Evolutionary conservation across 768 basidiomycete genomes (phyloP).

Genomic region (Omphalotus guepiniiformis): DNA sequence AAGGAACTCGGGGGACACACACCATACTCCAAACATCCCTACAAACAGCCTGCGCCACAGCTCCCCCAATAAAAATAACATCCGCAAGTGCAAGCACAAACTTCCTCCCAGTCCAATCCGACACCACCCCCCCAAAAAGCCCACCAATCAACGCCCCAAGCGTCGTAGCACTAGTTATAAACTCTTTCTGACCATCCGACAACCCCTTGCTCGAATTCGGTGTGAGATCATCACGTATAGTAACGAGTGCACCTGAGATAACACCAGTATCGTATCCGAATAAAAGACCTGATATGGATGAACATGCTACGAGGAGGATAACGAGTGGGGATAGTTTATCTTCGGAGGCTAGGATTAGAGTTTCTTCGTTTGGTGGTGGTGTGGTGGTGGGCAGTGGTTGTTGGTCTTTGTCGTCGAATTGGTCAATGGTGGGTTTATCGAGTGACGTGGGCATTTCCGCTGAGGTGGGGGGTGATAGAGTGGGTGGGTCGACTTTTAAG

Average conservation of each 20-base stretch:
- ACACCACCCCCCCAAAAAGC: conserved; percentile 61
- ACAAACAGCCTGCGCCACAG: conserved; percentile 65
- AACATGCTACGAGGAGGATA: conserved; percentile 72
- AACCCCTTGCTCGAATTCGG: conserved; percentile 42
- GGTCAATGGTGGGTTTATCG: no score
- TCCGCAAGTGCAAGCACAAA: conserved; percentile 65
- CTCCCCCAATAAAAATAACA: conserved; percentile 70
- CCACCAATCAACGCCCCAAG: conserved; percentile 76
- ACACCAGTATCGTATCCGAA: conserved; percentile 84
- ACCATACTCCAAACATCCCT: conserved; percentile 72
- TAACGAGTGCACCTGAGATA: conserved; percentile 77
- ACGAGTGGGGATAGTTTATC: conserved; percentile 69
- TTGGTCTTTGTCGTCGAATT: no score
- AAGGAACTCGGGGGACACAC: conserved; percentile 11
- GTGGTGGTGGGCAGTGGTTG: no score
- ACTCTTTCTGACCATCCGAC: conserved; percentile 68
- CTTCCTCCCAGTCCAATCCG: conserved; percentile 67
- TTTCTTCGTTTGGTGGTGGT: conserved; percentile 46
- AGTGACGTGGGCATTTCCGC: no score
- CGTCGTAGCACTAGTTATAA: conserved; percentile 77
- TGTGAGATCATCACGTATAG: conserved; percentile 57
- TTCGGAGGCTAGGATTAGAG: conserved; percentile 60
- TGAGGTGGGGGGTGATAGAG: no score
- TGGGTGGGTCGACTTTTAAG: no score
- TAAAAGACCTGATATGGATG: conserved; percentile 71